Conservation (phyloP, 208 protist genomes). For the Acanthamoeba culbertsoni region DNA sequence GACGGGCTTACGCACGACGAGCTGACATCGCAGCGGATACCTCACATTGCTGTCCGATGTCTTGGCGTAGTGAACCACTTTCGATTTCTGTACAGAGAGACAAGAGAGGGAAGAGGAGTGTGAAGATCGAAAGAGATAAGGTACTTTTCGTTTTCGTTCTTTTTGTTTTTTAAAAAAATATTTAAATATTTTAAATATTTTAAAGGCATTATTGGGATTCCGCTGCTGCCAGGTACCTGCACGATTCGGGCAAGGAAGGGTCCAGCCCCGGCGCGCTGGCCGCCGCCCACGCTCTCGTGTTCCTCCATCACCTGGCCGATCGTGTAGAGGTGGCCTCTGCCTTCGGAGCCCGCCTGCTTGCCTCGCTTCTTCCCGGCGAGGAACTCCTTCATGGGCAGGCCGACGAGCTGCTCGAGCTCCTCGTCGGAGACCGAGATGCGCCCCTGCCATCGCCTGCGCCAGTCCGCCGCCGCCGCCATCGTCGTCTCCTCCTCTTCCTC, state of each 20-base stretch:
- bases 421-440: background rate
- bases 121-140: background rate
- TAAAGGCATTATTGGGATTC: too few species aligned
- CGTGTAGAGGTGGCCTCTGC: background rate
- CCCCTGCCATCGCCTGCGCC: background rate
- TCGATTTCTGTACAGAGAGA: background rate
- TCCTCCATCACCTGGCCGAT: background rate
- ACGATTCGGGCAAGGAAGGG: background rate
- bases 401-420: background rate
- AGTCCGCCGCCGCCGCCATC: background rate
- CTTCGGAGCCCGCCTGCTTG: background rate
- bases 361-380: background rate
- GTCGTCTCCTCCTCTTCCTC: background rate
- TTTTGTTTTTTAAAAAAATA: too few species aligned
- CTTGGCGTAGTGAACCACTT: slow-evolving; percentile 47
- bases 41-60: background rate
- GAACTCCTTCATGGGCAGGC: background rate
- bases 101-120: too few species aligned
- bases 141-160: background rate
- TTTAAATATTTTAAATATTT: too few species aligned
- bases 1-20: background rate
- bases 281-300: background rate
- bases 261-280: background rate
- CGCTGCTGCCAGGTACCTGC: too few species aligned
- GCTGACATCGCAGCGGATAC: background rate